Percentiles rank a stretch among this genome's conserved stretches.
phyloP scores from a whole-genome alignment of 129 eudicot genomes.

The Ambrosia trifida region DNA sequence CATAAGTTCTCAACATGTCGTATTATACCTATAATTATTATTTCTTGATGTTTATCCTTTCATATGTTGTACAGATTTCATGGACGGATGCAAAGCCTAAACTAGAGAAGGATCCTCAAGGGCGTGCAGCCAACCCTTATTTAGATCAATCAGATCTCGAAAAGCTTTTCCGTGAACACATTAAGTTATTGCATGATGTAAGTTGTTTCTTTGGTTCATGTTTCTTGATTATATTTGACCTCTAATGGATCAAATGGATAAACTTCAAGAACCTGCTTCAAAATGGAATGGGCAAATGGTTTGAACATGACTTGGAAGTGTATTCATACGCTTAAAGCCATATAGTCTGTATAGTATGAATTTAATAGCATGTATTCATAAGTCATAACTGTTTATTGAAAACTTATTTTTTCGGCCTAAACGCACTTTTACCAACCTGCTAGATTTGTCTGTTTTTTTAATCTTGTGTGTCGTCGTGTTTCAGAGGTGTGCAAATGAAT shows the following conservation, averaged over 20 bases:
- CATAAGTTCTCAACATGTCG: not conserved
- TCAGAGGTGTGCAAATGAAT: constrained; percentile 73
- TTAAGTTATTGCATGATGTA: constrained; percentile 81
- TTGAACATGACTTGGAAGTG: not conserved
- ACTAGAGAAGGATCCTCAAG: constrained; percentile 98
- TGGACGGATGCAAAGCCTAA: constrained; percentile 92
- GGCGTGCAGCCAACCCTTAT: constrained; percentile 80
- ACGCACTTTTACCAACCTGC: not conserved
- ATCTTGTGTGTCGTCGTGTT: constrained; percentile 5
- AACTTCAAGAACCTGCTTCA: not conserved
- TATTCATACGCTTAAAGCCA: not conserved
- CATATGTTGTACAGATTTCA: constrained; percentile 48
- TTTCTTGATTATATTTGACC: not conserved
- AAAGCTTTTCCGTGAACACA: constrained; percentile 94
- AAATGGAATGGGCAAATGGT: not conserved
- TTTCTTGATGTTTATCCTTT: constrained; percentile 8
- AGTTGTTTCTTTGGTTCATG: constrained; percentile 11
- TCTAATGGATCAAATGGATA: not conserved
- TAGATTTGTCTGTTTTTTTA: not conserved
- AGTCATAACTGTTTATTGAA: not conserved
- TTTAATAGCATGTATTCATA: too few species aligned
- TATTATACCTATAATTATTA: not conserved
- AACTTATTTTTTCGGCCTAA: not conserved
- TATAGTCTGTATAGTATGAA: not conserved
- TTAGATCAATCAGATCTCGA: constrained; percentile 87